Conservation (phyloP, 345 rosid genomes). For the Aquilaria sinensis region DNA sequence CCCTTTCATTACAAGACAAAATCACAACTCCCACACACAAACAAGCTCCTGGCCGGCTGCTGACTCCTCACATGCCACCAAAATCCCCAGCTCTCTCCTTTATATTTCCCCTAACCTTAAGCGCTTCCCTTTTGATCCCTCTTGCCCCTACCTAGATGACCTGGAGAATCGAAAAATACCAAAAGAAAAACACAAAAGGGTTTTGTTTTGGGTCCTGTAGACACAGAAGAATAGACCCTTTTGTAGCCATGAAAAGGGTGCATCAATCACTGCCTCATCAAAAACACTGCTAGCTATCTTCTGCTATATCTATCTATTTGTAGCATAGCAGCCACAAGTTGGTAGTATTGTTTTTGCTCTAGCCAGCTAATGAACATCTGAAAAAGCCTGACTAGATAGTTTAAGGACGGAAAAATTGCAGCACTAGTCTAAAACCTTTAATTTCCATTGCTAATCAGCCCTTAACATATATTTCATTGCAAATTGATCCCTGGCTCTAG, state of each 20-base stretch:
- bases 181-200: not conserved
- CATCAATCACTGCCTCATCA: constrained; percentile 5
- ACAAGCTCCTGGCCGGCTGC: constrained; percentile 62
- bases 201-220: not conserved
- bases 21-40: constrained; percentile 37
- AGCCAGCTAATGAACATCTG: constrained; percentile 7
- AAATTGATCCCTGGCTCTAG: too few species aligned
- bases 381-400: constrained; percentile 15
- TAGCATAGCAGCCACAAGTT: not conserved
- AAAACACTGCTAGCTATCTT: too few species aligned
- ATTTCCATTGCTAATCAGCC: too few species aligned
- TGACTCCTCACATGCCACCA: constrained; percentile 51
- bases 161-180: constrained; percentile 4
- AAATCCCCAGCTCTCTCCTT: constrained; percentile 26
- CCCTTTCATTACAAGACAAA: constrained; percentile 32
- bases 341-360: not conserved
- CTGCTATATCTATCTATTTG: not conserved
- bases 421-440: too few species aligned
- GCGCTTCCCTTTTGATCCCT: constrained; percentile 6
- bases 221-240: constrained; percentile 16
- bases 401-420: too few species aligned
- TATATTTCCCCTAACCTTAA: constrained; percentile 11
- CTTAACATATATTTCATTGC: too few species aligned
- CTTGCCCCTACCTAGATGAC: not conserved
- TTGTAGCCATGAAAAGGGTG: constrained; percentile 25